Evolutionary conservation across 2,329 filamentous ascomycete species (phyloP).

Genomic region (Aspergillus luchuensis): DNA sequence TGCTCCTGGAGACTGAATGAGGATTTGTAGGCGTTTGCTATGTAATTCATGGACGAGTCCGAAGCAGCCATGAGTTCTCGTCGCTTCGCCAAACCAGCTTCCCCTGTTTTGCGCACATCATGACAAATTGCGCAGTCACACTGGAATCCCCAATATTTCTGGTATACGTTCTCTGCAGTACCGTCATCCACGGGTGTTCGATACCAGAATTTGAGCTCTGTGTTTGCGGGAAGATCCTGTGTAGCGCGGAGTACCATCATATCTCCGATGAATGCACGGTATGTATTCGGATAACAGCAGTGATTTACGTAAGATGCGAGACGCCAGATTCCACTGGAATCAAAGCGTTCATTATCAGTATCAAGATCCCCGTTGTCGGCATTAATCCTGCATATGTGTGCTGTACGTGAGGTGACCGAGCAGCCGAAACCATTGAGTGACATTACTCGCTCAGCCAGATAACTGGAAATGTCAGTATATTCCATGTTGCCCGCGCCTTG

Average conservation of each 20-base stretch:
- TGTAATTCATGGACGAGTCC: background rate
- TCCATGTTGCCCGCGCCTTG: background rate
- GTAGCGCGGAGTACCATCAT: conserved; percentile 55
- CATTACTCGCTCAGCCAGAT: conserved; percentile 50
- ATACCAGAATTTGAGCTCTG: conserved; percentile 53
- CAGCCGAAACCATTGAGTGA: conserved; percentile 50
- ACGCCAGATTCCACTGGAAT: conserved; percentile 51
- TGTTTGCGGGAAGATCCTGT: conserved; percentile 43
- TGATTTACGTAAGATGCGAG: conserved; percentile 57
- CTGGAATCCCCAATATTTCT: conserved; percentile 29
- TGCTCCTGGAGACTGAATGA: background rate
- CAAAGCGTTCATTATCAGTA: conserved; percentile 2
- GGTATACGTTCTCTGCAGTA: background rate
- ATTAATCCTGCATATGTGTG: conserved; percentile 20
- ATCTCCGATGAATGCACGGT: conserved; percentile 57
- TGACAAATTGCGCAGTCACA: conserved; percentile 28
- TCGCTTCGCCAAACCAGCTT: conserved; percentile 16
- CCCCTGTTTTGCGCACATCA: conserved; percentile 14
- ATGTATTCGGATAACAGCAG: conserved; percentile 52
- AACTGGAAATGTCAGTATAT: conserved; percentile 35
- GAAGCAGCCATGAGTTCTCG: conserved; percentile 8
- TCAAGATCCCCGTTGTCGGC: background rate
- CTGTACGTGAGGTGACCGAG: conserved; percentile 25
- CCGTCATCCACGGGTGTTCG: conserved; percentile 17
- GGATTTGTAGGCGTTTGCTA: conserved; percentile 5